Conservation (phyloP, 768 basidiomycete species). For the Lepiota brunneoincarnata region DNA sequence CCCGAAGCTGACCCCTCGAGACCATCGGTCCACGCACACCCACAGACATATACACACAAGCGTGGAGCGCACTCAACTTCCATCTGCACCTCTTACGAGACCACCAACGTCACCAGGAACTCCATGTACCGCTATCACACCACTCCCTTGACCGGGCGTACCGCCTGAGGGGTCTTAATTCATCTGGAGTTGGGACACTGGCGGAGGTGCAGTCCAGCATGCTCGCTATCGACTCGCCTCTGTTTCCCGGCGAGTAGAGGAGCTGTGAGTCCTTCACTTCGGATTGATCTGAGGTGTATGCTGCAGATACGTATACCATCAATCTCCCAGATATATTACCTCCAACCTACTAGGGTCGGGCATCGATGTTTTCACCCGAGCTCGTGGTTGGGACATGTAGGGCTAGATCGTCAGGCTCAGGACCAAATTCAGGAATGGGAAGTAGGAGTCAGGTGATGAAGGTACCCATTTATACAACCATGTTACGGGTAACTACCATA, state of each 20-base stretch:
- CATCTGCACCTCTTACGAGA: conserved; percentile 75
- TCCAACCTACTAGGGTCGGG: conserved; percentile 85
- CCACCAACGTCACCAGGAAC: conserved; percentile 83
- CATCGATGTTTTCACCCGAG: conserved; percentile 84
- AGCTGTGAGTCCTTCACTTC: conserved; percentile 57
- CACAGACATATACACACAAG: conserved; percentile 35
- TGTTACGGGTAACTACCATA: conserved; percentile 59
- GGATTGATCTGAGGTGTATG: conserved; percentile 4
- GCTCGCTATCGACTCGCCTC: conserved; percentile 81
- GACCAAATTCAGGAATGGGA: conserved; percentile 34
- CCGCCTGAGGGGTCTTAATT: conserved; percentile 16
- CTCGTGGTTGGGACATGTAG: conserved; percentile 87
- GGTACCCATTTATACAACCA: conserved; percentile 92
- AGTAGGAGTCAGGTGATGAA: conserved; percentile 79
- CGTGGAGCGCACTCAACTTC: conserved; percentile 79
- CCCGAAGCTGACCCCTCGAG: conserved; percentile 38
- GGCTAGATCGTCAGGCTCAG: conserved; percentile 34
- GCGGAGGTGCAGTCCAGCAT: conserved; percentile 73
- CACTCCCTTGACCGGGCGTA: conserved; percentile 16
- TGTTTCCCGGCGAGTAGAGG: conserved; percentile 81
- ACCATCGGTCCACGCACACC: conserved; percentile 14
- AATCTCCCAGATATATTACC: conserved; percentile 77
- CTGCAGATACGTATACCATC: conserved; percentile 76
- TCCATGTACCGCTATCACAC: conserved; percentile 31
- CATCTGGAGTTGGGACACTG: conserved; percentile 11